Conservation (phyloP, 768 basidiomycete species). For the Suillus subluteus region DNA sequence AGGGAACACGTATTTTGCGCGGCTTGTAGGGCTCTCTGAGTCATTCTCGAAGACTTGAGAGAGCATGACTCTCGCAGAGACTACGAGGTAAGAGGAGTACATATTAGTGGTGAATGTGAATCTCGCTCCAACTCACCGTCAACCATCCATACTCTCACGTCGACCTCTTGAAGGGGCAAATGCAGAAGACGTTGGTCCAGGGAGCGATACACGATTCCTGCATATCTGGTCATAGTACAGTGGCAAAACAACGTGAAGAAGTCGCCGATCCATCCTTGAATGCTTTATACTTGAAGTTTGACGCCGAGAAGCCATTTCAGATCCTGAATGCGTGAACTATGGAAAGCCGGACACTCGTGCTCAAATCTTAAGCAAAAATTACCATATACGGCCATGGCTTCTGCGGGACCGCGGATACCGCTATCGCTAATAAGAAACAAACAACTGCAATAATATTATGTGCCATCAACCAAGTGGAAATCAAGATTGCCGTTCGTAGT, state of each 20-base stretch:
- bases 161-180: slow-evolving; percentile 47
- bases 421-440: no score
- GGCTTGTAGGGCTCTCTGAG: slow-evolving; percentile 38
- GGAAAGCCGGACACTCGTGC: no score
- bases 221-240: slow-evolving; percentile 3
- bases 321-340: not conserved
- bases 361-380: no score
- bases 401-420: no score
- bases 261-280: not conserved
- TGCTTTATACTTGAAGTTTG: not conserved
- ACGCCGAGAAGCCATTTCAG: not conserved
- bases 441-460: no score
- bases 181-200: slow-evolving; percentile 27
- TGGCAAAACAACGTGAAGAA: not conserved
- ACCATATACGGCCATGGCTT: no score
- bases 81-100: slow-evolving; percentile 25
- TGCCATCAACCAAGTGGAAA: no score
- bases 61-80: slow-evolving; percentile 47
- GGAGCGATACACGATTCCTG: slow-evolving; percentile 38
- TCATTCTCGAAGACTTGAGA: slow-evolving; percentile 47
- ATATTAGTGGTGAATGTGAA: slow-evolving; percentile 3
- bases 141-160: slow-evolving; percentile 43
- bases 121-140: slow-evolving; percentile 38
- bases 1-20: slow-evolving; percentile 61
- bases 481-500: no score